These are phyloP conservation scores for Alternaria gaisen DNA, from an alignment of 2,329 filamentous ascomycete species.

Conservation along the genomic window DNA sequence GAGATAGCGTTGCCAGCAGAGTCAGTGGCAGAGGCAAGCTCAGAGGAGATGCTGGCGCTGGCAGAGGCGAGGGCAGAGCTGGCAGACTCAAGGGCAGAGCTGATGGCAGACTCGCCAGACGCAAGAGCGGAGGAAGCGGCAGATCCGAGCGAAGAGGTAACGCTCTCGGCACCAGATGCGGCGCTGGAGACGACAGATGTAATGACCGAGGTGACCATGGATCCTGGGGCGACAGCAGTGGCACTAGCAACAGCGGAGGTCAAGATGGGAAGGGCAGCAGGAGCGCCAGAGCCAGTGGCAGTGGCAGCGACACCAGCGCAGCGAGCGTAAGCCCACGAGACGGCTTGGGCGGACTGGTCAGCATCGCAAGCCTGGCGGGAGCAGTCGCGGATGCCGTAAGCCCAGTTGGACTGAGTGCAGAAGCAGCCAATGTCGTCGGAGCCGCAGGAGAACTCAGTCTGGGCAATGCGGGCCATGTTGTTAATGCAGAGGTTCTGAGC, in stretches of 20 bases:
- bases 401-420: slow-evolving; percentile 56
- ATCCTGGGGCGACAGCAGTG: neutral
- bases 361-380: slow-evolving; percentile 52
- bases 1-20: neutral
- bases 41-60: slow-evolving; percentile 19
- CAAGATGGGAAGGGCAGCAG: slow-evolving; percentile 26
- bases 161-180: slow-evolving; percentile 2
- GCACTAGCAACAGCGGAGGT: slow-evolving; percentile 22
- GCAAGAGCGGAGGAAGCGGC: slow-evolving; percentile 10
- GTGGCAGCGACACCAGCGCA: slow-evolving; percentile 40
- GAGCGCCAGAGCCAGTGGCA: slow-evolving; percentile 21
- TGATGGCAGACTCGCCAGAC: slow-evolving; percentile 14
- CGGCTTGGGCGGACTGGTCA: slow-evolving; percentile 38
- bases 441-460: slow-evolving; percentile 52
- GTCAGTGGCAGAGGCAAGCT: slow-evolving; percentile 21
- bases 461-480: slow-evolving; percentile 57
- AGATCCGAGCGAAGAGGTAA: slow-evolving; percentile 19
- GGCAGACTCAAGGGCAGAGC: slow-evolving; percentile 11
- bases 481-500: slow-evolving; percentile 53
- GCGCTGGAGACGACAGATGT: slow-evolving; percentile 24
- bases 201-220: slow-evolving; percentile 12
- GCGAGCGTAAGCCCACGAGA: slow-evolving; percentile 45
- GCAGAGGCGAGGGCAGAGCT: slow-evolving; percentile 19
- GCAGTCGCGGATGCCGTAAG: slow-evolving; percentile 60
- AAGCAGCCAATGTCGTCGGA: slow-evolving; percentile 53